Evolutionary conservation across 2,329 filamentous ascomycete species (phyloP).

Genomic region (Fusarium tricinctum): DNA sequence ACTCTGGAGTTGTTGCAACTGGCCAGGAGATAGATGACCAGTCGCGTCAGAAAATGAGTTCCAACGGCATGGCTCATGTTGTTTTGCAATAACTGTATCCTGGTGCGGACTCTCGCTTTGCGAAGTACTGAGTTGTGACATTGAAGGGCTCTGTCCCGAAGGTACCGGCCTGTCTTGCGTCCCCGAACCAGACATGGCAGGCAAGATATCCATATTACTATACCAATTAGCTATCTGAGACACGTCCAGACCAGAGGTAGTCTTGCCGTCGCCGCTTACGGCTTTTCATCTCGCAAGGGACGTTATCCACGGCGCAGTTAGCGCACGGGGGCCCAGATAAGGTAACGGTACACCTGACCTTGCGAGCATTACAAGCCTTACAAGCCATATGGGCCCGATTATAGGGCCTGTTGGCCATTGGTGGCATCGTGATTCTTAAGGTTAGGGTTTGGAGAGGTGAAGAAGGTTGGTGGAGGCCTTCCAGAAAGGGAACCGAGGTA

Average conservation of each 20-base stretch:
- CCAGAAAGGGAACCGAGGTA: neutral
- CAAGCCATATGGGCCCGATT: constrained; percentile 4
- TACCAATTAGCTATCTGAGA: neutral
- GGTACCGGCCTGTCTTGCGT: too few species aligned
- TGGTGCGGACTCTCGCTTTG: too few species aligned
- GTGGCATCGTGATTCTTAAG: neutral
- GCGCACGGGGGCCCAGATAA: neutral
- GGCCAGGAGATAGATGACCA: too few species aligned
- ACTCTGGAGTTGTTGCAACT: neutral
- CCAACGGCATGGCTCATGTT: too few species aligned
- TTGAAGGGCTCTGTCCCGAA: too few species aligned
- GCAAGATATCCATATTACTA: neutral
- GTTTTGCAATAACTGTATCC: too few species aligned
- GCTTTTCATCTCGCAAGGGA: neutral
- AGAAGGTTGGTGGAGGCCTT: neutral
- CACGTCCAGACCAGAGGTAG: accelerated
- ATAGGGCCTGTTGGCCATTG: neutral
- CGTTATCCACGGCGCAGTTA: constrained; percentile 1
- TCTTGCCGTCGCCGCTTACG: neutral
- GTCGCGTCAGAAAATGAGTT: too few species aligned
- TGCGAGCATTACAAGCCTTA: neutral
- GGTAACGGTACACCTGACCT: constrained; percentile 1
- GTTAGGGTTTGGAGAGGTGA: neutral
- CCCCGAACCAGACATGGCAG: too few species aligned
- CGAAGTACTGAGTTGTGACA: too few species aligned